phyloP scores from a whole-genome alignment of 805 yeast species.

The Candida boidinii region DNA sequence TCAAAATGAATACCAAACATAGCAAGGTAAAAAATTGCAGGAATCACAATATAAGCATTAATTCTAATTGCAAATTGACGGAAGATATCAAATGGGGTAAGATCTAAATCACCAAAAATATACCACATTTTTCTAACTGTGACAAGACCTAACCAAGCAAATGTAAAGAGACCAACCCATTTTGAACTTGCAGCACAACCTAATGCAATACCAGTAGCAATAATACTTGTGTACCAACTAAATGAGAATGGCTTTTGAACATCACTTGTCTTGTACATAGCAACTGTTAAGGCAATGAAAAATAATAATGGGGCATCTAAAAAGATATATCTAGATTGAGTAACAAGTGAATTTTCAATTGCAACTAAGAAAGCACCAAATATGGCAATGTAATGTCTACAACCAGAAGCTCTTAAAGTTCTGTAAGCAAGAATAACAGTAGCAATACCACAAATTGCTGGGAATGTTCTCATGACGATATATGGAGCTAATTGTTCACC shows the following conservation, averaged over 20 bases:
- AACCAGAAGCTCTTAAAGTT: constrained; percentile 47
- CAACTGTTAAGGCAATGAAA: constrained; percentile 36
- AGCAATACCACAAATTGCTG: constrained; percentile 46
- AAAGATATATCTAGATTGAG: constrained; percentile 48
- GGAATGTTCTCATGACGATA: constrained; percentile 46
- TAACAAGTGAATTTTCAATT: constrained; percentile 58
- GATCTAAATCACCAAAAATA: constrained; percentile 56
- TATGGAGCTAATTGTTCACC: constrained; percentile 32
- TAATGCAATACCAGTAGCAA: constrained; percentile 38
- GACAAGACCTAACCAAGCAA: constrained; percentile 51
- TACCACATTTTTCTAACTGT: constrained; percentile 52
- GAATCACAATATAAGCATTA: constrained; percentile 39
- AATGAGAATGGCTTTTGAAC: constrained; percentile 32
- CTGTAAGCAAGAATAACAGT: constrained; percentile 45
- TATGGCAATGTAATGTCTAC: constrained; percentile 40
- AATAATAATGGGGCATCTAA: constrained; percentile 38
- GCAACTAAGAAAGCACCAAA: constrained; percentile 43
- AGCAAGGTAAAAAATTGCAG: constrained; percentile 48
- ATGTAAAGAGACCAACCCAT: constrained; percentile 62
- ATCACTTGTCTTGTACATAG: constrained; percentile 13
- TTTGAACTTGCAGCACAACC: constrained; percentile 58
- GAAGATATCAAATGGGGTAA: constrained; percentile 28
- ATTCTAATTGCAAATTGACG: constrained; percentile 33
- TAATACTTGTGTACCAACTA: constrained; percentile 45
- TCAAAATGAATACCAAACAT: constrained; percentile 52